Base-by-base conservation (phyloP, 306 rosid species). In the Hylodesmum podocarpum region DNA sequence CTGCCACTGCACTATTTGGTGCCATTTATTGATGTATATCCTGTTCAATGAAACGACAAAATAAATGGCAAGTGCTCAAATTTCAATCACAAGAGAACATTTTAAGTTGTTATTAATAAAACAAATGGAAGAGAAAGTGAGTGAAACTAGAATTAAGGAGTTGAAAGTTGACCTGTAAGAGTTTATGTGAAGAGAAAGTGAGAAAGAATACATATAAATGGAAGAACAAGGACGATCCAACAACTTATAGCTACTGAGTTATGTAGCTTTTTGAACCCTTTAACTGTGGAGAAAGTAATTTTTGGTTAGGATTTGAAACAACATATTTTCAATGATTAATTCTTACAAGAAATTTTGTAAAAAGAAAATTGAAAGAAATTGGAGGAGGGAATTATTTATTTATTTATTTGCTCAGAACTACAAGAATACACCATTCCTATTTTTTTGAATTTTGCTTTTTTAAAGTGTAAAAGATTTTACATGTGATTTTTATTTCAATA, bases 11-110 rank as follows among this genome's bases (percentile, higher is more conserved):
- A 73, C 44, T 64, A 76, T 19, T 78, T 62, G 81, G 77, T 37
- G 93, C 91, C 96, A 93, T 93, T 41, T 44, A 71, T 93, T 41
- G 51, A 71, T 21, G 33, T 57, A 31, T 50, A 44, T 19, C 0
- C 88, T 81, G 87, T 83, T 82, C 1, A 57, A 40, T 21, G 10
- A 63, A 63, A 40, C 19, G 4, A 61, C 70, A 49, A 21, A 21
- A 62, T 19, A n/a, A 53, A 37, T 36, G 43, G 25, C 29, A 40
- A 16, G 62, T 4, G 22, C 51, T 59, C 33, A 27, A 29, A 25
- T 50, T 36, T 5, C 14, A 55, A 41, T 40, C 24, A 5, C 55
- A 5, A 25, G 12, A 39, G 10, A 66, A 21, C 53, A 66, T 14
- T 22, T 37, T 64, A 36, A 22, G 21, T 33, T 16, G 8, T 18